Base-by-base conservation (phyloP, 805 yeast species). In the Wickerhamomyces rabaulensis region DNA sequence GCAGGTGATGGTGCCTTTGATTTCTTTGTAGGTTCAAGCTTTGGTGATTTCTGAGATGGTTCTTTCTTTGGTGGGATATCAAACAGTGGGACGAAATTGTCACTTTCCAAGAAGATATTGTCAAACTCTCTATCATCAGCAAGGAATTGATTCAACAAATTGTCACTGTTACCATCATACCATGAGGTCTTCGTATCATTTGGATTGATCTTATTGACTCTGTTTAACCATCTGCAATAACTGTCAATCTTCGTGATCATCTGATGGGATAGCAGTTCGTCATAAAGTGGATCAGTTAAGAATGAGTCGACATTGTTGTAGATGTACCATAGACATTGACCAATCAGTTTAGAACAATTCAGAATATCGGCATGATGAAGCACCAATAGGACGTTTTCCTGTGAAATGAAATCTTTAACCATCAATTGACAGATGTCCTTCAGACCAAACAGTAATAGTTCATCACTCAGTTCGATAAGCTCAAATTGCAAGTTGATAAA, bases 271-370 rank as follows among this genome's bases (percentile, higher is more conserved):
- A 60, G 39, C 13, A 59, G 27, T 20, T 51, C 55, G 29, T 51
- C 51, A 40, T 55, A 59, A 29, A 44, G 46, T n/a, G 56, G 47
- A 41, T 60, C 62, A 44, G 79, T 75, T 29, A 89, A 65, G 15
- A 87, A 56, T 3, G 79, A 58, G 26, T 82, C 89, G 46, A 86
- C 65, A 59, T 88, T 87, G 52, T 77, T 73, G 52, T 76, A 80
- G 12, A 87, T 69, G 53, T 76, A 85, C 82, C 88, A 82, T 22
- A 82, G 66, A 58, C 95, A 79, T 45, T 78, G 75, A 42, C 73
- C 70, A 49, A 79, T 70, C 33, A 90, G 62, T 52, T 82, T 77
- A 12, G 64, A 60, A 7, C 89, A 85, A 19, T 73, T 63, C 41
- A 74, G 65, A 17, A 65, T 55, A 40, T 73, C 73, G 0, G 95